These are phyloP conservation scores for Termitomyces bulborhizus DNA, from an alignment of 768 basidiomycete species.

Conservation along the genomic window DNA sequence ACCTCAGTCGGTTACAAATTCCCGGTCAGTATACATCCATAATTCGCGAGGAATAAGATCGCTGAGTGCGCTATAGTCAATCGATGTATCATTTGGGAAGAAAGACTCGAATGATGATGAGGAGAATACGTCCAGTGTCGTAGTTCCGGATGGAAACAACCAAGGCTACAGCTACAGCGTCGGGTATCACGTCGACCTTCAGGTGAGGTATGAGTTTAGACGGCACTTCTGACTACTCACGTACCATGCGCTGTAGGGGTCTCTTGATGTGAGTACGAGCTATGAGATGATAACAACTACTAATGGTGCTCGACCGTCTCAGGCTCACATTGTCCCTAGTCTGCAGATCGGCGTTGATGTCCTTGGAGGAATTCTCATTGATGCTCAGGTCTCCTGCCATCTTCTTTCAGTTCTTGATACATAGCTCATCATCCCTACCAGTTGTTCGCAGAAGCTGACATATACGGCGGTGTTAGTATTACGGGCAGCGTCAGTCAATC, in stretches of 20 bases:
- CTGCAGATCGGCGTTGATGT: not conserved
- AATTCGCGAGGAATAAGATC: not conserved
- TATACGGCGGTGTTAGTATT: not conserved
- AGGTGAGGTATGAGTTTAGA: not conserved
- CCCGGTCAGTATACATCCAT: not conserved
- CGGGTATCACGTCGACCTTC: not conserved
- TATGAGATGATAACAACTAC: not conserved
- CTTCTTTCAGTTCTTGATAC: not conserved
- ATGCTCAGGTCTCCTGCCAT: not conserved
- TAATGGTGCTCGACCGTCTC: not conserved
- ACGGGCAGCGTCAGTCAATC: not conserved
- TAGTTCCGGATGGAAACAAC: not conserved
- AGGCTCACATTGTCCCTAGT: not conserved
- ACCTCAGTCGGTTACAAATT: not conserved
- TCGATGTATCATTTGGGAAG: not conserved
- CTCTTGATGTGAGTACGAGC: not conserved
- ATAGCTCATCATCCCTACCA: not conserved
- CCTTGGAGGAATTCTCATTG: not conserved
- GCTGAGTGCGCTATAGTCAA: not conserved
- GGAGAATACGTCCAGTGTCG: not conserved
- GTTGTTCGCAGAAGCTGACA: not conserved
- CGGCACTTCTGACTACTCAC: not conserved
- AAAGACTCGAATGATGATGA: not conserved
- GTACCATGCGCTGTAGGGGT: not conserved
- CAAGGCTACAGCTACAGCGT: too few relatives aligned